A percentile compares a stretch with the other conserved stretches of the same genome.
Evolutionary conservation across 2,329 filamentous ascomycete genomes (phyloP).

Genomic region (Cladorrhinum sp.): DNA sequence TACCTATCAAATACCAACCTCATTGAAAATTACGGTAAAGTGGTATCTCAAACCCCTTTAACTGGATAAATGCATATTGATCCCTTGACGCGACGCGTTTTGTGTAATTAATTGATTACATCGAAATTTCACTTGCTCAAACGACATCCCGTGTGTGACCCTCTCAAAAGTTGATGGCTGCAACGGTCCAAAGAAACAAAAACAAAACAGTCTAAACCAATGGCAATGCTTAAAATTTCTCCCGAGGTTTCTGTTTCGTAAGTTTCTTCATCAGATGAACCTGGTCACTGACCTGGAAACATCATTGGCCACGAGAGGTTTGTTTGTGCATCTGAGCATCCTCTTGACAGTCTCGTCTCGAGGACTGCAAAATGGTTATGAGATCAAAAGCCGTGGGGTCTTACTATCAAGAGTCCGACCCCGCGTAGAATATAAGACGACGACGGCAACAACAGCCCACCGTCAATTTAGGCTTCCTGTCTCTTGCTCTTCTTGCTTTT

Average conservation of each 20-base stretch:
- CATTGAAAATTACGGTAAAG: neutral
- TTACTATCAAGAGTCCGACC: neutral
- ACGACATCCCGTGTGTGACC: neutral
- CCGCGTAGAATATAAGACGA: neutral
- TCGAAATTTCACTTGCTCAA: neutral
- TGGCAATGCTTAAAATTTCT: neutral
- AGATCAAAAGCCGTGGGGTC: neutral
- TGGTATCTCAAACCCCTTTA: neutral
- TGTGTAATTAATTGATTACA: neutral
- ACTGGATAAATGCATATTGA: neutral
- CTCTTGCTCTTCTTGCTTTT: neutral
- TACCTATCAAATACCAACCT: too few relatives aligned
- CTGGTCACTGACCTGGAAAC: neutral
- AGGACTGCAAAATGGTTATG: neutral
- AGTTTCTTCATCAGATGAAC: neutral
- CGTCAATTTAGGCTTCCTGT: neutral
- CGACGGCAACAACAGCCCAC: neutral
- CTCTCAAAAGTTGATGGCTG: neutral
- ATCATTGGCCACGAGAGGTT: neutral
- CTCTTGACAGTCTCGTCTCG: neutral
- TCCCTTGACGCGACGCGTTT: neutral
- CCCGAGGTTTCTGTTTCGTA: neutral
- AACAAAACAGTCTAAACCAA: neutral
- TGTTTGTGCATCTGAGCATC: neutral
- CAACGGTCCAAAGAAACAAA: neutral